These are phyloP conservation scores for Singerocomus inundabilis DNA, from an alignment of 1,284 basidiomycete genomes.

Conservation along the genomic window DNA sequence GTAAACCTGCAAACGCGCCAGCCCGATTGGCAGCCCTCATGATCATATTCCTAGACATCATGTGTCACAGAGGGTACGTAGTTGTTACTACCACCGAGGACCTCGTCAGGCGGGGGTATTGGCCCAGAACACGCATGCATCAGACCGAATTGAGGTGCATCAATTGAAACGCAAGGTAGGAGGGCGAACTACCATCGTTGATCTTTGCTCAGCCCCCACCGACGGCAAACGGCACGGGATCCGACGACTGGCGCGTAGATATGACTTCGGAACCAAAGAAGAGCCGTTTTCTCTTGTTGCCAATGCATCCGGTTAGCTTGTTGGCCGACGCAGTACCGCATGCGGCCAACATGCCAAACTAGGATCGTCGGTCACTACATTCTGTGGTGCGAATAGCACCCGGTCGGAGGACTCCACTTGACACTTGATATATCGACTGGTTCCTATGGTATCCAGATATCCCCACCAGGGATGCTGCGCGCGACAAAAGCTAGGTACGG, in stretches of 20 bases:
- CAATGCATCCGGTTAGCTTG: neutral
- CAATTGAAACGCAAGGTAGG: neutral
- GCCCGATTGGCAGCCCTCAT: neutral
- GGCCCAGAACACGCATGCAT: neutral
- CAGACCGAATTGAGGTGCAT: neutral
- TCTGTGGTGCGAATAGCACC: neutral
- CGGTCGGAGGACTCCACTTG: neutral
- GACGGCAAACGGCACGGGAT: neutral
- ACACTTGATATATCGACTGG: neutral
- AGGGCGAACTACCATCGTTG: neutral
- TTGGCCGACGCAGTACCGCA: neutral
- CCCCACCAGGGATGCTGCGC: too few species aligned
- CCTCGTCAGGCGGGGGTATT: neutral
- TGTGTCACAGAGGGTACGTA: neutral
- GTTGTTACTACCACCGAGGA: too few species aligned
- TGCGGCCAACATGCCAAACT: conserved; percentile 1
- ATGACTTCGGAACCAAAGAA: neutral
- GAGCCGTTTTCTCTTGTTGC: neutral
- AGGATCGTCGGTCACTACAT: neutral
- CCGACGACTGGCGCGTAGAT: neutral
- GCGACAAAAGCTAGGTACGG: too few species aligned
- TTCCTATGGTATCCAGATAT: too few species aligned
- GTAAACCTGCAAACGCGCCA: neutral
- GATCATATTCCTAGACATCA: neutral
- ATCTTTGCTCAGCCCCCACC: neutral